These are phyloP conservation scores for Grigorovia transvaalensis DNA, from an alignment of 805 yeast species.

Conservation along the genomic window DNA sequence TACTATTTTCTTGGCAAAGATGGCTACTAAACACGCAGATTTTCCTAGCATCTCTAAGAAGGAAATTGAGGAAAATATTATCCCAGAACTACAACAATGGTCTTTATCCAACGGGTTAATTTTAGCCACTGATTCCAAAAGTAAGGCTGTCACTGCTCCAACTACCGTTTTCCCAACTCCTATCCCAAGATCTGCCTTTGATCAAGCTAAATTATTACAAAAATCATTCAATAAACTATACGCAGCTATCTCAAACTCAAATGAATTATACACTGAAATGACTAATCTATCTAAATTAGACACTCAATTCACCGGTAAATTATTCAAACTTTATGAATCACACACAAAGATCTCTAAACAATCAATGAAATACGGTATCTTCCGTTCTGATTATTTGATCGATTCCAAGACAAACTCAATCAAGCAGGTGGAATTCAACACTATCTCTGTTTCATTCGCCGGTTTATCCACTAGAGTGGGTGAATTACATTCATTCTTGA, in stretches of 20 bases:
- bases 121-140: slow-evolving; percentile 57
- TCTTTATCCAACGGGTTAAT: slow-evolving; percentile 66
- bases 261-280: slow-evolving; percentile 55
- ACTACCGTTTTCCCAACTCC: slow-evolving; percentile 88
- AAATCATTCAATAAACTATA: slow-evolving; percentile 62
- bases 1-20: not conserved
- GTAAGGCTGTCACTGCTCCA: slow-evolving; percentile 56
- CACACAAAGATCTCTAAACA: slow-evolving; percentile 41
- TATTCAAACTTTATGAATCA: slow-evolving; percentile 33
- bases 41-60: slow-evolving; percentile 25
- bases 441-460: slow-evolving; percentile 92
- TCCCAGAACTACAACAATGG: slow-evolving; percentile 58
- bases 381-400: slow-evolving; percentile 82
- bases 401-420: slow-evolving; percentile 39
- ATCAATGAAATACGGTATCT: slow-evolving; percentile 67
- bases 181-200: slow-evolving; percentile 57
- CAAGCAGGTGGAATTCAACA: slow-evolving; percentile 93
- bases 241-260: slow-evolving; percentile 47
- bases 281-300: slow-evolving; percentile 49
- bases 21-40: slow-evolving; percentile 5
- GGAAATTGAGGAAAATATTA: slow-evolving; percentile 24
- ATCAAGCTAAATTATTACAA: slow-evolving; percentile 58
- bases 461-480: slow-evolving; percentile 79
- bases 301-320: slow-evolving; percentile 69
- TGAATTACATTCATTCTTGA: slow-evolving; percentile 58